These are phyloP conservation scores for Cephalotrichum gorgonifer DNA, from an alignment of 2,329 filamentous ascomycete genomes.

Conservation along the genomic window DNA sequence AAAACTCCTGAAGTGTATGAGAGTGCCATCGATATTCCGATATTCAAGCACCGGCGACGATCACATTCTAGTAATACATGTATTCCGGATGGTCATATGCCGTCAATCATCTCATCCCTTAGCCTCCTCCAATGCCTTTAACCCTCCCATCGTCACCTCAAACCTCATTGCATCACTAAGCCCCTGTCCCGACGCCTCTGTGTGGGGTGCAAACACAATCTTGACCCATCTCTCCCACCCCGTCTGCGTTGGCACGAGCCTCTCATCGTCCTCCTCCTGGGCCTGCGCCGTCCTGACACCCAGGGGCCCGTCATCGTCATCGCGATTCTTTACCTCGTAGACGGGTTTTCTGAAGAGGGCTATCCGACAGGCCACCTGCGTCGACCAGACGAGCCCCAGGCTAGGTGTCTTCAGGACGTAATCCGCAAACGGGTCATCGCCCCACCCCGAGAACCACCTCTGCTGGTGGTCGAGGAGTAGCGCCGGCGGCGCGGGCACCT, in stretches of 20 bases:
- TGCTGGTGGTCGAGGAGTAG: slow-evolving; percentile 82
- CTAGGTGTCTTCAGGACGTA: slow-evolving; percentile 68
- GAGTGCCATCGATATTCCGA: too few relatives aligned
- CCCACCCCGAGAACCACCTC: slow-evolving; percentile 93
- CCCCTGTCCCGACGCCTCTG: slow-evolving; percentile 37
- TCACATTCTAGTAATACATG: too few relatives aligned
- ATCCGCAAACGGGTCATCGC: slow-evolving; percentile 48
- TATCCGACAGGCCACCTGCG: slow-evolving; percentile 75
- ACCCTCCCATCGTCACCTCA: slow-evolving; percentile 60
- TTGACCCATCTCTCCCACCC: slow-evolving; percentile 71
- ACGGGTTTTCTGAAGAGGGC: slow-evolving; percentile 66
- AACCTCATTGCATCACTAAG: slow-evolving; percentile 53
- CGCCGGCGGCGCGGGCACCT: slow-evolving; percentile 31
- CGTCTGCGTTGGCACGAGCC: slow-evolving; percentile 29
- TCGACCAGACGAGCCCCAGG: slow-evolving; percentile 81
- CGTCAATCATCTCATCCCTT: too few relatives aligned
- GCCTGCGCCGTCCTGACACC: slow-evolving; percentile 12
- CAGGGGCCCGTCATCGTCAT: slow-evolving; percentile 30
- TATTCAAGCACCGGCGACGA: too few relatives aligned
- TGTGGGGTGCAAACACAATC: slow-evolving; percentile 81
- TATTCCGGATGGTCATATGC: too few relatives aligned
- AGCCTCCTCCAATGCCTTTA: slow-evolving; percentile 23
- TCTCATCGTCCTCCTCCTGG: slow-evolving; percentile 9
- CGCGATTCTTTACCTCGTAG: slow-evolving; percentile 28
- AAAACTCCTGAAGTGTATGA: too few relatives aligned